Evolutionary conservation across 1,284 basidiomycete genomes (phyloP).

Genomic region (Athelia psychrophila): DNA sequence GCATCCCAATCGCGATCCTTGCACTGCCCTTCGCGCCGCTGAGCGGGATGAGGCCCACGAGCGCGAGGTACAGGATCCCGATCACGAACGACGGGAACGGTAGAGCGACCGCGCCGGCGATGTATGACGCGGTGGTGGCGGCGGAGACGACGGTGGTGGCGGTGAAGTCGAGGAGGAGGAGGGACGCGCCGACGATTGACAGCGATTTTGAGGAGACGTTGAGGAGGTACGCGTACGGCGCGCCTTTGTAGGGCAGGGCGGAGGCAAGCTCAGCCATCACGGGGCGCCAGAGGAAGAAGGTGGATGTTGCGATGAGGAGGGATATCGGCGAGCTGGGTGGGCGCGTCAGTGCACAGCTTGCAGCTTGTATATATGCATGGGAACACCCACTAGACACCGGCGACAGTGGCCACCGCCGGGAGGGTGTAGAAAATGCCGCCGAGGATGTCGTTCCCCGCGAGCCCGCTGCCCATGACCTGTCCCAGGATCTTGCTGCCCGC

Average conservation of each 20-base stretch:
- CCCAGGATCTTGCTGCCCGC: conserved; percentile 42
- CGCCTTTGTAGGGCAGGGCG: conserved; percentile 63
- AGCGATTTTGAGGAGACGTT: conserved; percentile 60
- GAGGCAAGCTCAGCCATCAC: conserved; percentile 68
- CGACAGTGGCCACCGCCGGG: conserved; percentile 58
- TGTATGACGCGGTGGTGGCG: conserved; percentile 63
- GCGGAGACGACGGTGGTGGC: conserved; percentile 69
- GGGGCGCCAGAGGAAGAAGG: conserved; percentile 66
- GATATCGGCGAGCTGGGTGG: conserved; percentile 60
- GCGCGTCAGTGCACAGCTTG: conserved; percentile 1
- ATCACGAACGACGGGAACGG: conserved; percentile 52
- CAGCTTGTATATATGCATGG: not conserved
- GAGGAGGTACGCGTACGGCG: conserved; percentile 67
- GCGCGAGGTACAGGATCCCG: conserved; percentile 45
- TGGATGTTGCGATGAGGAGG: conserved; percentile 54
- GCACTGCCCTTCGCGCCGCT: conserved; percentile 62
- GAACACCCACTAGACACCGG: conserved; percentile 50
- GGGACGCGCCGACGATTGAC: conserved; percentile 56
- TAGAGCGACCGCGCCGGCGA: conserved; percentile 54
- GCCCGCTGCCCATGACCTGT: conserved; percentile 54
- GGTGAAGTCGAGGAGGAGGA: conserved; percentile 63
- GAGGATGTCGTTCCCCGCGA: conserved; percentile 67
- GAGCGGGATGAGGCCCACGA: conserved; percentile 55
- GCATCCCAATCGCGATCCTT: conserved; percentile 50
- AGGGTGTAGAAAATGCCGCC: conserved; percentile 72